A percentile compares a stretch with the other conserved stretches of the same genome.
These are phyloP conservation scores for Trametes polyzona DNA, from an alignment of 1,284 basidiomycete genomes.

Conservation along the genomic window DNA sequence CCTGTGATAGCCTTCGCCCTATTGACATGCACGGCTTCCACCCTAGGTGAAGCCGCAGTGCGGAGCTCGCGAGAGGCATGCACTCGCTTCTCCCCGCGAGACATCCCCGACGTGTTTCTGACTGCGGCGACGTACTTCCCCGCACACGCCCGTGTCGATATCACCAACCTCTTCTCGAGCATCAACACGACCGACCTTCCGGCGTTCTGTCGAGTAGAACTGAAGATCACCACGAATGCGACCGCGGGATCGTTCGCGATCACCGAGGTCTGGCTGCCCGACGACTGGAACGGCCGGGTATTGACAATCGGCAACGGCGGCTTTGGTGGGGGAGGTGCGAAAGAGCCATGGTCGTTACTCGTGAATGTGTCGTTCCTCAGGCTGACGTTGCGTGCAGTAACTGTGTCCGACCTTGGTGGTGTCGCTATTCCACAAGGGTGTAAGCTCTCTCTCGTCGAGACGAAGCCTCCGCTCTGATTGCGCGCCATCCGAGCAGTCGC, in stretches of 20 bases:
- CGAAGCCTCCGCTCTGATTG: too few relatives aligned
- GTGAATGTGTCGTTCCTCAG: neutral
- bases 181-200: constrained; percentile 21
- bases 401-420: constrained; percentile 24
- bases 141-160: constrained; percentile 15
- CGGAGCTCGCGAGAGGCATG: neutral
- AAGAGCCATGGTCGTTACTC: neutral
- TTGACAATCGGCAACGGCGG: constrained; percentile 29
- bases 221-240: constrained; percentile 28
- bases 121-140: constrained; percentile 18
- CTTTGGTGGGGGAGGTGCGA: constrained; percentile 24
- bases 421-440: constrained; percentile 24
- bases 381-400: constrained; percentile 6
- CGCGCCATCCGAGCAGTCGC: constrained; percentile 18
- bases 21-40: neutral
- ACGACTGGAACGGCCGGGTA: constrained; percentile 28
- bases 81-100: neutral
- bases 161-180: constrained; percentile 16
- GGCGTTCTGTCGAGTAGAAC: constrained; percentile 28
- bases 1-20: neutral
- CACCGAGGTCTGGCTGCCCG: constrained; percentile 30
- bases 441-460: neutral
- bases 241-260: constrained; percentile 25
- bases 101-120: constrained; percentile 8
- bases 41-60: neutral